Evolutionary conservation across 2,329 filamentous ascomycete species (phyloP), one percentile per base, ranked within the genome.

Genomic region (Talaromyces marneffei): DNA sequence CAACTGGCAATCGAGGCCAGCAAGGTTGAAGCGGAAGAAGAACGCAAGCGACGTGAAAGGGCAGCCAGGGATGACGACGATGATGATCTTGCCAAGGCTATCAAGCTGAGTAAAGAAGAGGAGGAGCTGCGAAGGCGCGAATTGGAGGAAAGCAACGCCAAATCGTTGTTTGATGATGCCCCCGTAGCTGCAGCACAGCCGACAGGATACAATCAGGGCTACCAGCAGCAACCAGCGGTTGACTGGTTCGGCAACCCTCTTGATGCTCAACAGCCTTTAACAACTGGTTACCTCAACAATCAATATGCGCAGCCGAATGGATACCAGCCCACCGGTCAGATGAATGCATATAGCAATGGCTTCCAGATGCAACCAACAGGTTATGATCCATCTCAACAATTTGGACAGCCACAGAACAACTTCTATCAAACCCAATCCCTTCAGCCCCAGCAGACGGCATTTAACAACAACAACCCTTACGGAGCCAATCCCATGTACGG

Each of bases 201-300:
- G 42, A 97, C 92, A 14, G 93, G 92, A 37, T 92, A 91, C 79
- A 97, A 97, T 76, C 92, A 96, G 78, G 93, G 93, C 52, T 99
- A 99, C 71, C 92, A 97, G 79, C 94, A 99, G 77, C 93, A 96
- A 72, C 89, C 89, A 61, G 91, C 91, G 12, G 94, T 99, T 18
- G 94, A 99, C 77, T 97, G 95, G 86, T 94, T 95, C 69, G 94
- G 93, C 62, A 99, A 99, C 75, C 91, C 92, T 12, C 88, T 97
- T 70, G 90, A 93, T 62, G 87, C 86, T 69, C 88, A 90, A 73
- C 83, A 83, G 66, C 79, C 88, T 67, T 87, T 92, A 74, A 83
- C 80, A 59, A 89, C 86, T 14, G 86, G 86, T 5, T 88, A 82
- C 69, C 75, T 88, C 65, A 87, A 87, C 75, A 87, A 85, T 67